Evolutionary conservation across 2,329 filamentous ascomycete species (phyloP).

Genomic region (Clarireedia monteithiana): DNA sequence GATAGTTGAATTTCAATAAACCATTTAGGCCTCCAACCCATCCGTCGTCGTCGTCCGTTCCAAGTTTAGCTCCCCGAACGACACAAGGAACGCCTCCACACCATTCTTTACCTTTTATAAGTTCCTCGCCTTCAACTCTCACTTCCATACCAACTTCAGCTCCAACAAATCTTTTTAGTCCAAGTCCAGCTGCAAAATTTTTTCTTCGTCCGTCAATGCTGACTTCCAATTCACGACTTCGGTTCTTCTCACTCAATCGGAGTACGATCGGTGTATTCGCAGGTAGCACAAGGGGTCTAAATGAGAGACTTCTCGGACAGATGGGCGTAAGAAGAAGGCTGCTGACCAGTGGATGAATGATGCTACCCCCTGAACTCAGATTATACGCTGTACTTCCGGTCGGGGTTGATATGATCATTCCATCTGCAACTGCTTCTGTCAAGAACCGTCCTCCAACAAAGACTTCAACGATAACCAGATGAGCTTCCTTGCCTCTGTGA

Average conservation of each 20-base stretch:
- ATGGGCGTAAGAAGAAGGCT: slow-evolving; percentile 89
- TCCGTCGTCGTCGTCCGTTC: slow-evolving; percentile 67
- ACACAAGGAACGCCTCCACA: slow-evolving; percentile 85
- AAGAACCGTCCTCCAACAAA: slow-evolving; percentile 83
- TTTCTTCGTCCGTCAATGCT: slow-evolving; percentile 68
- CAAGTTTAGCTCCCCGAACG: slow-evolving; percentile 51
- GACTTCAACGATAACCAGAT: slow-evolving; percentile 86
- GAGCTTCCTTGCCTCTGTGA: slow-evolving; percentile 81
- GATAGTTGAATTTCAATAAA: slow-evolving; percentile 93
- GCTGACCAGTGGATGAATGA: slow-evolving; percentile 87
- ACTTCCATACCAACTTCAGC: slow-evolving; percentile 76
- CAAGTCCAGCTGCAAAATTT: slow-evolving; percentile 59
- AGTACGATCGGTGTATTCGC: slow-evolving; percentile 78
- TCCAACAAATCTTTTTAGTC: slow-evolving; percentile 38
- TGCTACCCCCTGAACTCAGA: slow-evolving; percentile 84
- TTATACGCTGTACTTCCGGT: slow-evolving; percentile 95
- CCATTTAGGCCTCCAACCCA: slow-evolving; percentile 96
- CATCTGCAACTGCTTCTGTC: slow-evolving; percentile 90
- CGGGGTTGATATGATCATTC: slow-evolving; percentile 87
- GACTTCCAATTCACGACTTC: slow-evolving; percentile 68
- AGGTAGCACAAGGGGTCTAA: slow-evolving; percentile 83
- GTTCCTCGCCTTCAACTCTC: slow-evolving; percentile 77
- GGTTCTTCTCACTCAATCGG: slow-evolving; percentile 71
- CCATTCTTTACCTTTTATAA: slow-evolving; percentile 48
- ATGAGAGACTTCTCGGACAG: slow-evolving; percentile 84